phyloP scores from a whole-genome alignment of 768 basidiomycete species.

The Suillus subaureus region DNA sequence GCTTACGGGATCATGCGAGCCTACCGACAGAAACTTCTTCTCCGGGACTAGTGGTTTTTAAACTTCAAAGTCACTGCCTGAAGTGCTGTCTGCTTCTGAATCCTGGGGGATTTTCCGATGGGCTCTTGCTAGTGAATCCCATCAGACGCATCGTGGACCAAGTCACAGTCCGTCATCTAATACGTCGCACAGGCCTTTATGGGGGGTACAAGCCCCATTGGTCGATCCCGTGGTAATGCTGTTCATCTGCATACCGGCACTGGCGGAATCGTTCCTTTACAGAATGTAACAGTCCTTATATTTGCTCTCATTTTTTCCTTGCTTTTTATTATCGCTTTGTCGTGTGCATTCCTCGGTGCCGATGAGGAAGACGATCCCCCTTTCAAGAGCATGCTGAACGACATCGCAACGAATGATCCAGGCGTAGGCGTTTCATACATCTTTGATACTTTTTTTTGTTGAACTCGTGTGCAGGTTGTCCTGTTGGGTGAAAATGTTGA shows the following conservation, averaged over 20 bases:
- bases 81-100: not conserved
- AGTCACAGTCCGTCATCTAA: not conserved
- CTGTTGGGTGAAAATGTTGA: slow-evolving; percentile 59
- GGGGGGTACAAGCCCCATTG: slow-evolving; percentile 17
- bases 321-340: slow-evolving; percentile 50
- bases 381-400: slow-evolving; percentile 43
- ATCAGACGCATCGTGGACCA: not conserved
- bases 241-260: not conserved
- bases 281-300: slow-evolving; percentile 27
- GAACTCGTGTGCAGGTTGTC: slow-evolving; percentile 42
- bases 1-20: not conserved
- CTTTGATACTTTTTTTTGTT: not conserved
- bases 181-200: slow-evolving; percentile 15
- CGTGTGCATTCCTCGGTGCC: slow-evolving; percentile 51
- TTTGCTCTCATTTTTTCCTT: slow-evolving; percentile 48
- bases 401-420: slow-evolving; percentile 43
- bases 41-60: not conserved
- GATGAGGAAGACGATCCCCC: slow-evolving; percentile 42
- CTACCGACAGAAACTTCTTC: not conserved
- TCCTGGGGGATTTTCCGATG: not conserved
- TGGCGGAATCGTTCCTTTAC: slow-evolving; percentile 30
- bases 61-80: not conserved
- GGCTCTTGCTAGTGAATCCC: not conserved
- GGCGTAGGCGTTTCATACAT: slow-evolving; percentile 40
- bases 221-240: slow-evolving; percentile 7